phyloP scores from a whole-genome alignment of 306 rosid species.

The Argentina anserina region DNA sequence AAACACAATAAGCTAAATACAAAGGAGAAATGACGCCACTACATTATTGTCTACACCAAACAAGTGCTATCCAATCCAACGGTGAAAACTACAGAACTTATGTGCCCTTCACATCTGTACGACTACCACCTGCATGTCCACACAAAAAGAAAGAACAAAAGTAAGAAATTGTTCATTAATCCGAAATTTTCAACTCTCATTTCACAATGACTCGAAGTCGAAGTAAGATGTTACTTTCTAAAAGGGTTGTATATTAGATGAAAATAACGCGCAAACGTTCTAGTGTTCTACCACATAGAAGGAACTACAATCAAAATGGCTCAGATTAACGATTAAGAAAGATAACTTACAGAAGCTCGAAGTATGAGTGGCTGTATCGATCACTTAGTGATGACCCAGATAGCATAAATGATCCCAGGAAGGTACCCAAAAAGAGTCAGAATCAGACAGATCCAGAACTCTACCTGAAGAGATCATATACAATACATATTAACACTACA shows the following conservation, averaged over 20 bases:
- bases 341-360: constrained; percentile 30
- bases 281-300: too few relatives aligned
- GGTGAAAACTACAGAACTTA: constrained; percentile 5
- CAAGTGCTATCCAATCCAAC: constrained; percentile 8
- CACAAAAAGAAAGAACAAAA: constrained; percentile 1
- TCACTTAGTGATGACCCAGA: constrained; percentile 68
- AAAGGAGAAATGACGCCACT: background rate
- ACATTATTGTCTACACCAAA: background rate
- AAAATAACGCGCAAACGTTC: too few relatives aligned
- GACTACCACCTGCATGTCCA: constrained; percentile 46
- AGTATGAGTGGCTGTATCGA: constrained; percentile 14
- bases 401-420: constrained; percentile 76
- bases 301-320: background rate
- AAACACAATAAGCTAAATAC: background rate
- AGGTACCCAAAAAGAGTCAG: constrained; percentile 58
- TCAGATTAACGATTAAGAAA: background rate
- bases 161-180: background rate
- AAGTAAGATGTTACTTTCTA: background rate
- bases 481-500: background rate
- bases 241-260: background rate
- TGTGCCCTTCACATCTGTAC: constrained; percentile 3
- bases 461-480: constrained; percentile 39
- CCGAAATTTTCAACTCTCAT: background rate
- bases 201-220: background rate
- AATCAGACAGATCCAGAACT: constrained; percentile 82